Percentiles rank a stretch among this genome's conserved stretches.
Conservation (phyloP, 2,329 filamentous ascomycete genomes). For the Colletotrichum tropicicola region DNA sequence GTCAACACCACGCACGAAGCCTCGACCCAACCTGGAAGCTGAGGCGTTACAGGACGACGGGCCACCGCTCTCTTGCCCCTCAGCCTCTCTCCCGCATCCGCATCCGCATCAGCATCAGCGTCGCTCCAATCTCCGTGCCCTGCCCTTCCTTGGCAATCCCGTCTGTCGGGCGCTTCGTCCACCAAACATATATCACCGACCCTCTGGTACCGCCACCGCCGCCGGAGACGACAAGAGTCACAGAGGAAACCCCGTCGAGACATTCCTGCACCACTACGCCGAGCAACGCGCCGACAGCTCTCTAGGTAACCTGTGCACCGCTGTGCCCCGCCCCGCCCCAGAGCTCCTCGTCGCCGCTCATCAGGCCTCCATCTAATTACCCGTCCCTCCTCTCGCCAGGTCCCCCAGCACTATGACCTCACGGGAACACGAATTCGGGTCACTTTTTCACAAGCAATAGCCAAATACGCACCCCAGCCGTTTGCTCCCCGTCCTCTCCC, state of each 20-base stretch:
- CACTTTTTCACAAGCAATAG: slow-evolving; percentile 6
- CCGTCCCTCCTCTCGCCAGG: slow-evolving; percentile 10
- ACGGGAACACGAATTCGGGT: slow-evolving; percentile 15
- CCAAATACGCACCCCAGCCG: not conserved
- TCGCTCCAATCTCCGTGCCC: slow-evolving; percentile 11
- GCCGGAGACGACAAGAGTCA: not conserved
- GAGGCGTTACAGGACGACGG: no score
- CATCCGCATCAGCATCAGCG: no score
- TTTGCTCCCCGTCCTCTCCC: not conserved
- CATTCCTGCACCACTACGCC: not conserved
- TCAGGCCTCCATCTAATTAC: slow-evolving; percentile 2
- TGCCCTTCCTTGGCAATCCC: not conserved
- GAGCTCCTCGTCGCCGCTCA: not conserved
- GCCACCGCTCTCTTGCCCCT: not conserved
- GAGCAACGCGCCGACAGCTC: not conserved
- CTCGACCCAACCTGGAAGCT: no score
- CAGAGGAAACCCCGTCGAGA: not conserved
- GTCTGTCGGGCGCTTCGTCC: slow-evolving; percentile 19
- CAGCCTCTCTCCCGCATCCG: not conserved
- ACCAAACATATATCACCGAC: slow-evolving; percentile 15
- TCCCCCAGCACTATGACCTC: slow-evolving; percentile 30
- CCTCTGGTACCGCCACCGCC: not conserved
- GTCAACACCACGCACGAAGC: slow-evolving; percentile 25
- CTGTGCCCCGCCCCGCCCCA: slow-evolving; percentile 10
- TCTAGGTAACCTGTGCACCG: not conserved